Evolutionary conservation across 2,329 filamentous ascomycete genomes (phyloP), one percentile per base, ranked within the genome.

Genomic region (Penicillium thymicola): DNA sequence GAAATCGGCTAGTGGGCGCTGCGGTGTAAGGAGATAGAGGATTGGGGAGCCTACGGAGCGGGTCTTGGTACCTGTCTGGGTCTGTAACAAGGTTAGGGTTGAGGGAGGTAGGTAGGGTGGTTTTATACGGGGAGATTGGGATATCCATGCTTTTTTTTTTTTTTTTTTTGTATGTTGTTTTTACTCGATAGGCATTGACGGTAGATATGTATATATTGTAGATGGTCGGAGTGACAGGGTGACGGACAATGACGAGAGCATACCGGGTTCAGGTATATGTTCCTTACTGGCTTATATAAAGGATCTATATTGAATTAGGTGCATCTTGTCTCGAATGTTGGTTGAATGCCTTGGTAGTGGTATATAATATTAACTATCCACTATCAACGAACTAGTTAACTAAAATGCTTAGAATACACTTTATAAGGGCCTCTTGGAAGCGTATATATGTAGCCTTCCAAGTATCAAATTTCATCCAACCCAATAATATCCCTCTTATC

Each of bases 21-120:
- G 64, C 0, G 83, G 81, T 0, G 84, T 87, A 37, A 90, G 74
- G 45, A 86, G 76, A 69, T 90, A 89, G 71, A 81, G 84, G 51
- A 89, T 89, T 2, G 78, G 80, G 0, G 85, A 87, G 53, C 79
- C 83, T 2, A 83, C 80, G 54, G 79, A 79, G 34, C 86, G 79
- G 16, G 16, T 11, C 36, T 49, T 23, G 23, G 11, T 11, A 7
- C 25, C 44, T 4, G 11, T 11, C 28, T 30, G 11, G 4, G 10
- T 30, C 4, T 30, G 2, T 30, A 10, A 5, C 13, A 11, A 13
- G 28, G 11, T 13, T 30, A 30, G 21, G 27, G 9, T 28, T 28
- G 27, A 3, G 2, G 27, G 4, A 28, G 27, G 27, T 28, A 9
- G 27, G 27, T 28, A 28, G 9, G 3, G 27, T 28, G 27, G 27